These are phyloP conservation scores for Penicillium sp. DNA, from an alignment of 2,329 filamentous ascomycete genomes.

Conservation along the genomic window DNA sequence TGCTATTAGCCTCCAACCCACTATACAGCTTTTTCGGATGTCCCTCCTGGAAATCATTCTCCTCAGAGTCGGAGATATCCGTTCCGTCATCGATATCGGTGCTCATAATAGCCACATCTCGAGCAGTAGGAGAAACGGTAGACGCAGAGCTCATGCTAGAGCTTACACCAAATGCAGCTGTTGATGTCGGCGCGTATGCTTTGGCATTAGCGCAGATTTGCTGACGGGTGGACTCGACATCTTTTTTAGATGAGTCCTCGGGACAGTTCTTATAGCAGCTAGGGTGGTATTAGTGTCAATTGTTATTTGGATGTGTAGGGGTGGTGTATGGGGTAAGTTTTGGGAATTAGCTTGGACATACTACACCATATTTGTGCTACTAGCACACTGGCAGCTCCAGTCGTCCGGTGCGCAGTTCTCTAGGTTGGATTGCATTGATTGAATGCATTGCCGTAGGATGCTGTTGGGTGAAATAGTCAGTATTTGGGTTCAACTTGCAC, in stretches of 20 bases:
- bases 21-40: neutral
- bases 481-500: neutral
- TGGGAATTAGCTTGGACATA: neutral
- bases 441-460: neutral
- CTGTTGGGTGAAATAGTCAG: neutral
- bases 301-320: neutral
- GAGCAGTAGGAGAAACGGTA: neutral
- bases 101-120: neutral
- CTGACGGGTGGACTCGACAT: neutral
- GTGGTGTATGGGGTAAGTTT: neutral
- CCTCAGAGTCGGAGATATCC: neutral
- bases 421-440: constrained; percentile 6
- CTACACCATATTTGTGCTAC: constrained; percentile 3
- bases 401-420: constrained; percentile 7
- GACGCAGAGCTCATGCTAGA: no score
- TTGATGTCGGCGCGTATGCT: neutral
- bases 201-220: constrained; percentile 1
- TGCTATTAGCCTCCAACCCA: neutral
- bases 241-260: neutral
- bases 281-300: neutral
- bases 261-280: constrained; percentile 12
- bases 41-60: neutral
- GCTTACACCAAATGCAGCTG: no score
- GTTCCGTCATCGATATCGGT: neutral
- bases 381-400: constrained; percentile 6